These are phyloP conservation scores for Xylaria sp. DNA, from an alignment of 2,329 filamentous ascomycete species.

Conservation along the genomic window DNA sequence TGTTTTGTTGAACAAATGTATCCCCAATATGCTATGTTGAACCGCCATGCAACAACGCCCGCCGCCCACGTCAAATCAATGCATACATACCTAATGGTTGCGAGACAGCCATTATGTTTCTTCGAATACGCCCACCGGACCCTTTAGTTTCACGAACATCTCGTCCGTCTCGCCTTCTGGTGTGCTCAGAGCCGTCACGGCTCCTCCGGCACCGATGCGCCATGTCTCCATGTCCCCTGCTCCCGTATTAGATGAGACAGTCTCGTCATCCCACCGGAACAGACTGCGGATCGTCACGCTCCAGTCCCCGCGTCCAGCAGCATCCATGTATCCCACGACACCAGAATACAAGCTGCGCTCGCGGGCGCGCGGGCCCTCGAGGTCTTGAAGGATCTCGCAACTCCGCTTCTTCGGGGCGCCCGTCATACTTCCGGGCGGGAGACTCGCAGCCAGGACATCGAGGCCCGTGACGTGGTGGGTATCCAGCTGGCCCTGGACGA, in stretches of 20 bases:
- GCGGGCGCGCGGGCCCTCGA: constrained; percentile 66
- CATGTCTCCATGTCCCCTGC: constrained; percentile 65
- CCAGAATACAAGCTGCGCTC: constrained; percentile 85
- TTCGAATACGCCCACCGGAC: constrained; percentile 63
- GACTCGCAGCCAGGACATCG: constrained; percentile 77
- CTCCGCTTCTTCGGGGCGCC: constrained; percentile 94
- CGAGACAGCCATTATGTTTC: constrained; percentile 21
- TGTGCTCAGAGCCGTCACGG: constrained; percentile 86
- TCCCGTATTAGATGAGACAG: constrained; percentile 9
- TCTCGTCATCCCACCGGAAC: constrained; percentile 75
- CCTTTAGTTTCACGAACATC: constrained; percentile 81
- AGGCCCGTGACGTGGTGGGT: constrained; percentile 64
- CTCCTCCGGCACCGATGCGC: constrained; percentile 89
- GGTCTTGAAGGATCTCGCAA: constrained; percentile 78
- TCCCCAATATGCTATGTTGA: constrained; percentile 25
- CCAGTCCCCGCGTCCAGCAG: constrained; percentile 86
- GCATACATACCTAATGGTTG: not conserved
- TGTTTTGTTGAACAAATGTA: constrained; percentile 26
- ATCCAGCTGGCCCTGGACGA: constrained; percentile 75
- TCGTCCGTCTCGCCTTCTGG: constrained; percentile 86
- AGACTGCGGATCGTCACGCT: constrained; percentile 89
- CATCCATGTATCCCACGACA: constrained; percentile 89
- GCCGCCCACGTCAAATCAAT: not conserved
- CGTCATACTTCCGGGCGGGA: constrained; percentile 96
- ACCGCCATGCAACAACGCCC: constrained; percentile 16